Evolutionary conservation across 805 yeast genomes (phyloP), one percentile per base, ranked within the genome.

Genomic region (Hanseniaspora taiwanica): DNA sequence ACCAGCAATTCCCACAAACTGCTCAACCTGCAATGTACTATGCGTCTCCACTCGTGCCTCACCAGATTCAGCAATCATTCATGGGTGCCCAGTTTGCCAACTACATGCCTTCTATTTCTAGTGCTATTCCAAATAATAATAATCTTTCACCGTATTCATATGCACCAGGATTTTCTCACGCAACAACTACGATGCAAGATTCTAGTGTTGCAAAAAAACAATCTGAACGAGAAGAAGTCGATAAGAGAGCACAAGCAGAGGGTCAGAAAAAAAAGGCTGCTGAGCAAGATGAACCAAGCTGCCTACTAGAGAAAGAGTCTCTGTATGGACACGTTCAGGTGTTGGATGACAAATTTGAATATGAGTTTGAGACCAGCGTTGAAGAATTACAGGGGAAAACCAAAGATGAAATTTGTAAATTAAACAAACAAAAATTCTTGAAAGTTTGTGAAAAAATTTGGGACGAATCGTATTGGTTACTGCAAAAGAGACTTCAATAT

Each of bases 391-490:
- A 20, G 3, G 44, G 35, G 18, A 34, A 37, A 25, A 10, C 8
- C 3, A 25, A 23, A 27, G 23, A 20, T 3, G 38, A 41, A 10
- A 23, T 41, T 7, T 36, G 33, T 20, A 25, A 37, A 14, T n/a
- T 41, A n/a, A 34, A 37, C 23, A 42, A 39, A 14, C 19, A 25
- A 16, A 42, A 38, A 23, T 42, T 42, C 18, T 27, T 42, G 37
- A 42, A 38, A 25, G 35, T 42, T 10, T 42, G 44, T 31, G 44
- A 42, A 13, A 42, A 42, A 25, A 42, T 31, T 2, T 42, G 44
- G 44, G 37, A 42, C 16, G 44, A 42, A 21, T 21, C 40, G 5
- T 27, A 24, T 17, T 37, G 43, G 40, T 19, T 41, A n/a, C 21
- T 27, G 13, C 23, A 37, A 10, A 41, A 41, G 16, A 20, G 43